These are phyloP conservation scores for Fusarium paranaense DNA, from an alignment of 2,329 filamentous ascomycete species.

Conservation along the genomic window DNA sequence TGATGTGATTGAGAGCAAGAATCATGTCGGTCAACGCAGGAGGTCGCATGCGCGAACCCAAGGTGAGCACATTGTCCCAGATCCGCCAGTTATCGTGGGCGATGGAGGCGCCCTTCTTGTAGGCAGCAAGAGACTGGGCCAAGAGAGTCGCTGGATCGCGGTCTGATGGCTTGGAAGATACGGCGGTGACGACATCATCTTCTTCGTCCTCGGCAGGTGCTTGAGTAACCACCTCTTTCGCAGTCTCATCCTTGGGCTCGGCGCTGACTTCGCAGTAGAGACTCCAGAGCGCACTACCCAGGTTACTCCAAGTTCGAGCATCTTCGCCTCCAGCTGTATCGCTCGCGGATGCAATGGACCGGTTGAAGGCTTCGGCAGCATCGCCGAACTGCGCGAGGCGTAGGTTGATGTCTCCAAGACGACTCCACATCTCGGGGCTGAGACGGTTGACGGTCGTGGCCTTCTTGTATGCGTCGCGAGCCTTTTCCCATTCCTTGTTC, in stretches of 20 bases:
- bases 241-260: slow-evolving; percentile 46
- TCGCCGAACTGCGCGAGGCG: slow-evolving; percentile 81
- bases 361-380: slow-evolving; percentile 84
- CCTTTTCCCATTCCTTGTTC: slow-evolving; percentile 73
- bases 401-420: slow-evolving; percentile 88
- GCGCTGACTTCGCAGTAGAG: slow-evolving; percentile 68
- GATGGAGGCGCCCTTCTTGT: slow-evolving; percentile 86
- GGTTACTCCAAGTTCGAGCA: slow-evolving; percentile 93
- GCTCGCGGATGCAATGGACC: slow-evolving; percentile 75
- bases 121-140: slow-evolving; percentile 81
- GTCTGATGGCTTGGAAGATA: slow-evolving; percentile 34
- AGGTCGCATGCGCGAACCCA: slow-evolving; percentile 81
- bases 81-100: slow-evolving; percentile 91
- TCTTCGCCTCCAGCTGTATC: slow-evolving; percentile 82
- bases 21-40: slow-evolving; percentile 82
- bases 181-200: slow-evolving; percentile 42
- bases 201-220: slow-evolving; percentile 44
- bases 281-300: slow-evolving; percentile 84
- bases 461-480: slow-evolving; percentile 81
- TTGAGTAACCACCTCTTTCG: slow-evolving; percentile 30
- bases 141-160: slow-evolving; percentile 71
- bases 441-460: slow-evolving; percentile 84
- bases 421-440: slow-evolving; percentile 87
- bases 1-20: slow-evolving; percentile 77
- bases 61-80: slow-evolving; percentile 95